A percentile compares a stretch with the other conserved stretches of the same genome.
phyloP scores from a whole-genome alignment of 495 filamentous ascomycete genomes.

The Podospora didyma region DNA sequence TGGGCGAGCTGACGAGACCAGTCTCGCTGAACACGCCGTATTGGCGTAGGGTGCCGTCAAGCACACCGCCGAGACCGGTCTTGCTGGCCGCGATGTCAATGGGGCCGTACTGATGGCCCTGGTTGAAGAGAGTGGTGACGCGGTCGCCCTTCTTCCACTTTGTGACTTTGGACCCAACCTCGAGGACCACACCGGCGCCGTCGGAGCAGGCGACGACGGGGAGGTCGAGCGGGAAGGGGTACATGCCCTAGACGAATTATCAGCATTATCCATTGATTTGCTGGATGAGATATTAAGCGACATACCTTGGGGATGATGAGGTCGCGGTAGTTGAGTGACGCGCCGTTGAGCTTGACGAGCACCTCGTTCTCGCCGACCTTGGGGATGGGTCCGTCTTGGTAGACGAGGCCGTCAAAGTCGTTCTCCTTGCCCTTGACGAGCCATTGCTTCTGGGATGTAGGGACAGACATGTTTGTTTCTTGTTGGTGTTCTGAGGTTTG shows the following conservation, averaged over 20 bases:
- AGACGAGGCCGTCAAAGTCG: constrained; percentile 59
- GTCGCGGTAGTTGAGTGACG: constrained; percentile 81
- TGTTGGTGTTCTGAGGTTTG: too few relatives aligned
- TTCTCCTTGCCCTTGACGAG: constrained; percentile 49
- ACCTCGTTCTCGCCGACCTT: constrained; percentile 65
- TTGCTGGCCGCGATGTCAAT: constrained; percentile 37
- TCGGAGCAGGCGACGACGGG: constrained; percentile 72
- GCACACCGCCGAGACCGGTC: constrained; percentile 64
- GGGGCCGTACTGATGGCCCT: constrained; percentile 62
- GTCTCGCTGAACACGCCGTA: constrained; percentile 68
- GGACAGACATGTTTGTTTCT: constrained; percentile 22
- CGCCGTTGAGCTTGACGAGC: constrained; percentile 69
- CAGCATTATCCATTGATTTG: background rate
- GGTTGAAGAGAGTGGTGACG: constrained; percentile 76
- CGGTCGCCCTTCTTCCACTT: constrained; percentile 68
- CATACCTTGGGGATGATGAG: constrained; percentile 65
- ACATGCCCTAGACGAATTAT: constrained; percentile 48
- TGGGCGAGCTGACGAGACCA: constrained; percentile 63
- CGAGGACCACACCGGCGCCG: constrained; percentile 69
- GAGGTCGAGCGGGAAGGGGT: constrained; percentile 57
- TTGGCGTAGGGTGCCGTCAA: constrained; percentile 69
- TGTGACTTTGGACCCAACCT: constrained; percentile 62
- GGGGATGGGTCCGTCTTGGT: constrained; percentile 50
- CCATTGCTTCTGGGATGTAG: constrained; percentile 62
- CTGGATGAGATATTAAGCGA: background rate